Conservation (phyloP, 2,329 filamentous ascomycete species). For the Colletotrichum viniferum region DNA sequence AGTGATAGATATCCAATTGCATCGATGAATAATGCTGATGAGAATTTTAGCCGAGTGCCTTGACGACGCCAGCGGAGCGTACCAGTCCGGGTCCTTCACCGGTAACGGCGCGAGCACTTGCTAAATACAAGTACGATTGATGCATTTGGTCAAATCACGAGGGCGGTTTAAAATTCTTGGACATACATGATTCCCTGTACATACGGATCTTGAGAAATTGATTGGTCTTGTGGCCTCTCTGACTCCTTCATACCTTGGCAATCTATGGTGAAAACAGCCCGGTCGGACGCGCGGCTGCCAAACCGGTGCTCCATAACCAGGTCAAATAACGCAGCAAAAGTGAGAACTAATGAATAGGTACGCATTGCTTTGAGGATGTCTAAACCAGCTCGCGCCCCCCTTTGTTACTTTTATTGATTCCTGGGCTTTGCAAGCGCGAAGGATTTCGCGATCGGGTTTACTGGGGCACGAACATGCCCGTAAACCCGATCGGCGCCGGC, state of each 20-base stretch:
- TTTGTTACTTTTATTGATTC: background rate
- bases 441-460: background rate
- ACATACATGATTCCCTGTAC: conserved; percentile 8
- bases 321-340: background rate
- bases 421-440: background rate
- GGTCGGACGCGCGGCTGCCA: accelerated
- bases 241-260: background rate
- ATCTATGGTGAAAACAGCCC: background rate
- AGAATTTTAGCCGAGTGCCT: conserved; percentile 43
- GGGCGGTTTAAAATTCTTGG: background rate
- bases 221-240: background rate
- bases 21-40: background rate
- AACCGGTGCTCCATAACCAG: background rate
- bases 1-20: conserved; percentile 23
- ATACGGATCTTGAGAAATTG: background rate
- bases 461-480: background rate
- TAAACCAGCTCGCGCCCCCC: background rate
- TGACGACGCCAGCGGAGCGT: conserved; percentile 42
- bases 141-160: background rate
- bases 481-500: background rate
- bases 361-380: too few species aligned
- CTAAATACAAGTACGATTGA: conserved; percentile 16
- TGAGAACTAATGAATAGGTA: background rate
- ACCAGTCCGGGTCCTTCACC: conserved; percentile 43
- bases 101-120: conserved; percentile 36